phyloP scores from a whole-genome alignment of 164 flowering plant genomes.

The Hamamelis virginiana region DNA sequence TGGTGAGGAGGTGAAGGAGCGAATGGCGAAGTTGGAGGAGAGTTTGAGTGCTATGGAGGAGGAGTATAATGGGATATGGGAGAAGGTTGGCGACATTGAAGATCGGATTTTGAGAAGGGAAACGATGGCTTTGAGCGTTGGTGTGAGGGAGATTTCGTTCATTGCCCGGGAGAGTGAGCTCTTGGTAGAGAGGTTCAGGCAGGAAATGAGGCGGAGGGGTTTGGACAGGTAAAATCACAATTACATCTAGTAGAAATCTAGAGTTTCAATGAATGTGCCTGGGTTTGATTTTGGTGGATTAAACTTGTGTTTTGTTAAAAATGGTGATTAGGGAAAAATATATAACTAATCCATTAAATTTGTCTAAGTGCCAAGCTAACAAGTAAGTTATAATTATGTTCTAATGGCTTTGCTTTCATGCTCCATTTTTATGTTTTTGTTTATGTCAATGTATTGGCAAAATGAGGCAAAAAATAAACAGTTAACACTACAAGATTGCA shows the following conservation, averaged over 20 bases:
- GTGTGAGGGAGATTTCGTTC: slow-evolving; percentile 66
- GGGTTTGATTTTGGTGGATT: neutral
- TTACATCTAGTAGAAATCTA: neutral
- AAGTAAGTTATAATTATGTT: no score
- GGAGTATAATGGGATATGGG: slow-evolving; percentile 57
- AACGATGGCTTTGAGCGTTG: slow-evolving; percentile 57
- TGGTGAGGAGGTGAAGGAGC: slow-evolving; percentile 31
- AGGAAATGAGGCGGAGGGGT: slow-evolving; percentile 41
- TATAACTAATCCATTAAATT: no score
- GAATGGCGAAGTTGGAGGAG: slow-evolving; percentile 35
- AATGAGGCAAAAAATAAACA: no score
- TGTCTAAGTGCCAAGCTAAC: no score
- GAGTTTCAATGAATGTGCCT: neutral
- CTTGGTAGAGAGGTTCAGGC: slow-evolving; percentile 53
- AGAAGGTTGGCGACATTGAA: slow-evolving; percentile 66
- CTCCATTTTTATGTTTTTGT: no score
- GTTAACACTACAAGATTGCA: no score
- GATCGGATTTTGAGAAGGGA: slow-evolving; percentile 63
- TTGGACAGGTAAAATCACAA: slow-evolving; percentile 36
- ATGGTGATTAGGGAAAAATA: no score
- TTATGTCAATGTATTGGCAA: no score
- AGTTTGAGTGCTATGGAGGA: slow-evolving; percentile 34
- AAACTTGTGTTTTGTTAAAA: neutral
- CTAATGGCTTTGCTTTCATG: no score
- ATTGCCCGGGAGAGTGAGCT: slow-evolving; percentile 72